A percentile compares a stretch with the other conserved stretches of the same genome.
Evolutionary conservation across 2,329 filamentous ascomycete species (phyloP).

Genomic region (Cladosporium phlei): DNA sequence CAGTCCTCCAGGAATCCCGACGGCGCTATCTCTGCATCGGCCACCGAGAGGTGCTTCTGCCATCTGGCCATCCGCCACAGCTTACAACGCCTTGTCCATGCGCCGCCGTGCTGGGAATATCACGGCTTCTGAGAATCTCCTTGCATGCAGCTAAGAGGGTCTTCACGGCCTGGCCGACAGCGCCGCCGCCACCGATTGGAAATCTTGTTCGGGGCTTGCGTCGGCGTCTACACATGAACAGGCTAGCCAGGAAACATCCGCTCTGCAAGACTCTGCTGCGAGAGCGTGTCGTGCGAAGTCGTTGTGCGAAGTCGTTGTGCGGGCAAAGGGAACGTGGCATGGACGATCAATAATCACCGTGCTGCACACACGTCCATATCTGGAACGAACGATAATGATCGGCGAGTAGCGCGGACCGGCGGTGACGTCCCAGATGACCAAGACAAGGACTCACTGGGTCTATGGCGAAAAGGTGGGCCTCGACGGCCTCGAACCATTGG

Average conservation of each 20-base stretch:
- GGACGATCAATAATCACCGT: too few species aligned
- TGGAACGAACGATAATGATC: conserved; percentile 4
- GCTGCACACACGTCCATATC: too few species aligned
- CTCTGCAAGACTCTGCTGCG: too few species aligned
- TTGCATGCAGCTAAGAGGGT: conserved; percentile 9
- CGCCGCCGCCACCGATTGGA: conserved; percentile 4
- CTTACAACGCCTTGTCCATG: neutral
- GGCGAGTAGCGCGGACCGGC: neutral
- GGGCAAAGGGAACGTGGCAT: too few species aligned
- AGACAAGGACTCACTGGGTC: too few species aligned
- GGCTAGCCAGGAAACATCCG: neutral
- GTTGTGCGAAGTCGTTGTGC: too few species aligned
- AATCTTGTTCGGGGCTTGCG: neutral
- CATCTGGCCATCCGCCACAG: neutral
- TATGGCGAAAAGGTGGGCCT: conserved; percentile 10
- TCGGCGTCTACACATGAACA: conserved; percentile 3
- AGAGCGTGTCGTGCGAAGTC: too few species aligned
- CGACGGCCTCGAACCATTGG: conserved; percentile 6
- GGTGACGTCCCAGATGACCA: conserved; percentile 10
- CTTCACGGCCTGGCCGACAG: conserved; percentile 12
- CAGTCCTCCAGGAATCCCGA: too few species aligned
- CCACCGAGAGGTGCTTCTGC: too few species aligned
- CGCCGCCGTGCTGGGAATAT: neutral
- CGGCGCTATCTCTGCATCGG: too few species aligned
- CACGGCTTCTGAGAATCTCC: conserved; percentile 1